Evolutionary conservation across 2,329 filamentous ascomycete genomes (phyloP), one percentile per base, ranked within the genome.

Genomic region (Shiraia bambusicola): DNA sequence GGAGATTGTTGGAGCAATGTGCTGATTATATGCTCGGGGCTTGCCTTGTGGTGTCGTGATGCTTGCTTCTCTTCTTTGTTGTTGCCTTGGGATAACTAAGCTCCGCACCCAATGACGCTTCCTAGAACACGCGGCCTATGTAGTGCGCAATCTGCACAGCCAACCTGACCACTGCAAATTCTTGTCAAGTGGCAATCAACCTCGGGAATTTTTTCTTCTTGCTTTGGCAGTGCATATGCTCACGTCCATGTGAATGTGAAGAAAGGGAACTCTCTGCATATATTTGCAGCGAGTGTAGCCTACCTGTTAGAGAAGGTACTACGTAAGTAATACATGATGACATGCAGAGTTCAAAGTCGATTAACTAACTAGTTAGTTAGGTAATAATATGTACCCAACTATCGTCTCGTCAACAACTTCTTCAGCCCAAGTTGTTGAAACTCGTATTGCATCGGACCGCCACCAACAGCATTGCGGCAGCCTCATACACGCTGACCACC

Each of bases 1-100:
- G 13, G 17, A 28, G 25, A 28, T 15, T 16, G 10, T 32, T 16
- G 27, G 16, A 16, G 19, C 13, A 25, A 26, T 28, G 30, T 15
- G 12, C 3, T 28, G 42, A 40, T 40, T 39, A 45, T 52, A 41
- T 28, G 19, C 19, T 22, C 19, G 19, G 4, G 4, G 19, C 8
- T 16, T 12, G n/a, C 15, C 25, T 36, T 29, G 28, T 32, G n/a
- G 36, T 28, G 33, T 36, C 28, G 28, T 32, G n/a, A 39, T 28
- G 33, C 30, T n/a, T 26, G 39, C 37, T 40, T 29, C 43, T 42
- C 24, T 25, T 28, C 22, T 22, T 15, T 38, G 42, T 39, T 52
- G 49, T 16, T 54, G 51, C 51, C 51, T 54, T 40, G 36, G 12
- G 30, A 28, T 34, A n/a, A n/a, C n/a, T n/a, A 16, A 24, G 24